A percentile compares a stretch with the other conserved stretches of the same genome.
These are phyloP conservation scores for Naganishia sp. DNA, from an alignment of 1,284 basidiomycete genomes.

Conservation along the genomic window DNA sequence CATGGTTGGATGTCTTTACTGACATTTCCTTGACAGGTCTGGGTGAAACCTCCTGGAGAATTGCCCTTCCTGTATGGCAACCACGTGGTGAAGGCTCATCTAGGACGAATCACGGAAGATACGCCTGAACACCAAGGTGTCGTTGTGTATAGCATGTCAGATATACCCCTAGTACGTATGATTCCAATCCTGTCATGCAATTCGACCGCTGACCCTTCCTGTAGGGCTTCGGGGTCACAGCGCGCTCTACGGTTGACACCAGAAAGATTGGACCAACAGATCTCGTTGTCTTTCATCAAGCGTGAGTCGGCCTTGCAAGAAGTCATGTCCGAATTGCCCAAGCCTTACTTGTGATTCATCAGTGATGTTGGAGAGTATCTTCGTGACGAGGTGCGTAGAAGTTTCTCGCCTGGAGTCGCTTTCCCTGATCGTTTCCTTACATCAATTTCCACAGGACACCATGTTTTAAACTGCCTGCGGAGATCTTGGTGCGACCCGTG, in stretches of 20 bases:
- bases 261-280: conserved; percentile 97
- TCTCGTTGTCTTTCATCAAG: conserved; percentile 98
- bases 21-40: conserved; percentile 65
- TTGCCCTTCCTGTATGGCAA: conserved; percentile 99
- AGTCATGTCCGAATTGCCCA: conserved; percentile 10
- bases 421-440: background rate
- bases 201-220: too few relatives aligned
- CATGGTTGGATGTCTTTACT: background rate
- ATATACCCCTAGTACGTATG: conserved; percentile 75
- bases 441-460: conserved; percentile 38
- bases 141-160: conserved; percentile 93
- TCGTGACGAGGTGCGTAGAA: conserved; percentile 74
- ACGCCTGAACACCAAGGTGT: conserved; percentile 99
- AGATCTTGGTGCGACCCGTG: background rate
- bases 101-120: conserved; percentile 98
- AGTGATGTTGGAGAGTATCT: conserved; percentile 95
- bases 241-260: conserved; percentile 92
- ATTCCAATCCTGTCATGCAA: too few relatives aligned
- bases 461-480: conserved; percentile 46
- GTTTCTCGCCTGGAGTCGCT: background rate
- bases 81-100: conserved; percentile 96
- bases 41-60: conserved; percentile 99
- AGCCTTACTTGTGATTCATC: conserved; percentile 21
- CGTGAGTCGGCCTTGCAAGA: conserved; percentile 61
- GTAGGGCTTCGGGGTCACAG: conserved; percentile 97